phyloP scores from a whole-genome alignment of 345 rosid species.

The Conringia planisiliqua region DNA sequence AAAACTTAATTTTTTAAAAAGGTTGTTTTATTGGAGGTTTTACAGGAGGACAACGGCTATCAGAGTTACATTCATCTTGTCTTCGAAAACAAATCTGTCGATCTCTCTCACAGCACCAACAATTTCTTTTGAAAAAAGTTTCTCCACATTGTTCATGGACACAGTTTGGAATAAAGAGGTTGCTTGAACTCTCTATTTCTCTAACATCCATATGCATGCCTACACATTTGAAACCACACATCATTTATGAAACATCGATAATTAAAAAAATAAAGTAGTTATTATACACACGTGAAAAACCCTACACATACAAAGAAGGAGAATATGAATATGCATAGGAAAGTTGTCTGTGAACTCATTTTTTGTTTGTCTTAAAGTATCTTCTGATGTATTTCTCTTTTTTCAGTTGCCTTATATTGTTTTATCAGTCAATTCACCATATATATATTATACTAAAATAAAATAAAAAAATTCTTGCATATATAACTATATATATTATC shows the following conservation, averaged over 20 bases:
- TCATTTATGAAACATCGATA: background rate
- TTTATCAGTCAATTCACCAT: background rate
- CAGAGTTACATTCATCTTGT: background rate
- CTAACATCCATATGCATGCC: slow-evolving; percentile 2
- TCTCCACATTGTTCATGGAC: background rate
- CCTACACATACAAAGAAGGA: slow-evolving; percentile 2
- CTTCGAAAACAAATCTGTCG: background rate
- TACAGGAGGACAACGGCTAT: slow-evolving; percentile 2
- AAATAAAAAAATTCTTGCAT: too few relatives aligned
- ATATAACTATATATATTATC: too few relatives aligned
- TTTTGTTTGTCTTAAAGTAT: background rate
- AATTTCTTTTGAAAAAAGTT: background rate
- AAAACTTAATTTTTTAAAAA: too few relatives aligned
- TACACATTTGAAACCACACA: slow-evolving; percentile 2
- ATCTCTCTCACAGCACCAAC: slow-evolving; percentile 17
- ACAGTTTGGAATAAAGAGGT: background rate
- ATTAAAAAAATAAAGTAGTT: background rate
- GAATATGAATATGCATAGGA: slow-evolving; percentile 9
- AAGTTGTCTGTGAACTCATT: slow-evolving; percentile 4
- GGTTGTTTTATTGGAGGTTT: background rate
- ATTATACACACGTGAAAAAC: background rate
- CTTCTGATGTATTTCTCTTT: background rate
- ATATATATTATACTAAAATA: too few relatives aligned
- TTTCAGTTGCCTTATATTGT: background rate
- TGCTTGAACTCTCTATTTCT: slow-evolving; percentile 1